Conservation (phyloP, 192 early-diverging fungal genomes). For the Mortierella claussenii region DNA sequence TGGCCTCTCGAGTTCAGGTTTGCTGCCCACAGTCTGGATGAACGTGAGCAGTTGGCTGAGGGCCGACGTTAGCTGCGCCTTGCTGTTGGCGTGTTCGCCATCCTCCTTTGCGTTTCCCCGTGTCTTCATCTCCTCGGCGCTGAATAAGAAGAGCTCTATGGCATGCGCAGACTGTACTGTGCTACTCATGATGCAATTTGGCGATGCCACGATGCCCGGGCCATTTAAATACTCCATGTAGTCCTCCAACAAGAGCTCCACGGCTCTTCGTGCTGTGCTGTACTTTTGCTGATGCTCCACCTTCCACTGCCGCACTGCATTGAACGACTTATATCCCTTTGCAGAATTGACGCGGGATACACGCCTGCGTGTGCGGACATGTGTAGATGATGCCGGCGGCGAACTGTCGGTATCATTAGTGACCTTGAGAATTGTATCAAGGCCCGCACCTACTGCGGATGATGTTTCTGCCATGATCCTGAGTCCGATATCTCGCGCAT, state of each 20-base stretch:
- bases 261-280: constrained; percentile 15
- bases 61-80: constrained; percentile 11
- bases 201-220: background rate
- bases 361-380: constrained; percentile 21
- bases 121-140: constrained; percentile 28
- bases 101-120: constrained; percentile 36
- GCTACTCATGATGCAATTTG: constrained; percentile 12
- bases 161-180: constrained; percentile 21
- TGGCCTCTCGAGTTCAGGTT: background rate
- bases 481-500: constrained; percentile 33
- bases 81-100: constrained; percentile 3
- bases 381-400: background rate
- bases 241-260: constrained; percentile 25
- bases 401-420: background rate
- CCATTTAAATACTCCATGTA: constrained; percentile 40
- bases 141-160: constrained; percentile 25
- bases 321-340: constrained; percentile 50
- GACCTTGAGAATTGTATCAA: constrained; percentile 5
- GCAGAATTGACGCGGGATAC: constrained; percentile 41
- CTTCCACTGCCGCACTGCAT: constrained; percentile 45
- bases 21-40: constrained; percentile 17
- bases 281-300: constrained; percentile 30
- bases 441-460: background rate
- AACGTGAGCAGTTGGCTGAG: constrained; percentile 21
- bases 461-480: constrained; percentile 1